A percentile compares a stretch with the other conserved stretches of the same genome.
These are phyloP conservation scores for Myrica gale DNA, from an alignment of 306 rosid species.

Conservation along the genomic window DNA sequence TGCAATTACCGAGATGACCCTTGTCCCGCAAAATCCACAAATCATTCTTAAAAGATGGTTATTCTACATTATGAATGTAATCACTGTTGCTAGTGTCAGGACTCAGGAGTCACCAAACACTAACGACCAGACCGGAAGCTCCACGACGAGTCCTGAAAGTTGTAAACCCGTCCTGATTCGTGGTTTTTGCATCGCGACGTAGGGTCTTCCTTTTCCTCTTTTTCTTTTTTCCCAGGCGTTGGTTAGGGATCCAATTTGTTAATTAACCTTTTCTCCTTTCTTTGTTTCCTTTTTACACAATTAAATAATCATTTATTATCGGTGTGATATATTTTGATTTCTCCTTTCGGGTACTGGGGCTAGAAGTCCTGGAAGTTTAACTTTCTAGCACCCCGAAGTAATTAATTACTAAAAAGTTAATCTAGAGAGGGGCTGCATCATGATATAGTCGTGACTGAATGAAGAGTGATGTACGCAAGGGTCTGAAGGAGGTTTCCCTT, in stretches of 20 bases:
- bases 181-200: constrained; percentile 13
- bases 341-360: no score
- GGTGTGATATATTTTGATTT: neutral
- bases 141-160: neutral
- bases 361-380: no score
- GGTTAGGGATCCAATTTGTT: neutral
- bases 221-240: neutral
- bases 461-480: no score
- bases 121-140: neutral
- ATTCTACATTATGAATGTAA: constrained; percentile 31
- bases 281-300: no score
- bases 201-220: neutral
- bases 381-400: no score
- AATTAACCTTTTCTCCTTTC: no score
- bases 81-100: constrained; percentile 23
- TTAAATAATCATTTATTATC: neutral
- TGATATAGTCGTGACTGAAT: no score
- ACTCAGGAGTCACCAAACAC: neutral
- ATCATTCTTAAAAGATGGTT: constrained; percentile 52
- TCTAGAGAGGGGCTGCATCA: no score
- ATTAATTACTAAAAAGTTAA: no score
- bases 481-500: no score
- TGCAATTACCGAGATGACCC: constrained; percentile 49
- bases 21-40: constrained; percentile 35
- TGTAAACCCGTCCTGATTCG: constrained; percentile 19